Evolutionary conservation across 495 filamentous ascomycete species (phyloP), one percentile per base, ranked within the genome.

Genomic region (Immersiella caudata): DNA sequence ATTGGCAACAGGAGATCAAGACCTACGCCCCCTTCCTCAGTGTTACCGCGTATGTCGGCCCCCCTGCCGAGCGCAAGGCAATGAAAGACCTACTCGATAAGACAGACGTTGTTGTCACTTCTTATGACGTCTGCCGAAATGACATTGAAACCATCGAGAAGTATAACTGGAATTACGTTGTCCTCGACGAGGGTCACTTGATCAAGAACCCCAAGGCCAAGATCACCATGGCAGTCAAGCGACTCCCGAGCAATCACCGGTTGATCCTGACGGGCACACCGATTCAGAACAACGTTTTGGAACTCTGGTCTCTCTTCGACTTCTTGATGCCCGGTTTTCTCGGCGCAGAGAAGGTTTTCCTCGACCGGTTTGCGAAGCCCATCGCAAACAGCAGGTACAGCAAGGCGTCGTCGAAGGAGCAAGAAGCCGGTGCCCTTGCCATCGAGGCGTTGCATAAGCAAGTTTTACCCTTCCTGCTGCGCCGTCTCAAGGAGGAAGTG

Each of bases 301-400:
- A 99, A 73, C 82, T 99, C 2, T 99, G 95, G 95, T 97, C 93
- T 0, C 80, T 99, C 8, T 98, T 99, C 73, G 95, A 99, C 78
- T 99, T 99, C 82, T 80, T 99, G 66, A 99, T 99, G 95, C 95
- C 95, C 5, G 96, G 95, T 7, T 99, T 99, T 84, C 82, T 99
- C 8, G 95, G 95, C n/a, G 92, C 95, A 0, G 95, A 99, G 73
- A 98, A 97, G 78, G 94, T 99, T 26, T 99, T 99, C 84, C 82
- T 96, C 52, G 96, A 99, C 74, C 88, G 95, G 24, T 99, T 99
- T 70, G 94, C 95, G 16, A 98, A 98, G 78, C 95, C 95, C 21
- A 99, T 99, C 68, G 93, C 94, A 0, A 93, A 93, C 27, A 94
- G 91, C 75, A 91, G 95, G 26, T 96, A 93, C 78, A 91, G 91